Base-by-base conservation (phyloP, 139 green algal genomes). In the Coelastrella sp. region DNA sequence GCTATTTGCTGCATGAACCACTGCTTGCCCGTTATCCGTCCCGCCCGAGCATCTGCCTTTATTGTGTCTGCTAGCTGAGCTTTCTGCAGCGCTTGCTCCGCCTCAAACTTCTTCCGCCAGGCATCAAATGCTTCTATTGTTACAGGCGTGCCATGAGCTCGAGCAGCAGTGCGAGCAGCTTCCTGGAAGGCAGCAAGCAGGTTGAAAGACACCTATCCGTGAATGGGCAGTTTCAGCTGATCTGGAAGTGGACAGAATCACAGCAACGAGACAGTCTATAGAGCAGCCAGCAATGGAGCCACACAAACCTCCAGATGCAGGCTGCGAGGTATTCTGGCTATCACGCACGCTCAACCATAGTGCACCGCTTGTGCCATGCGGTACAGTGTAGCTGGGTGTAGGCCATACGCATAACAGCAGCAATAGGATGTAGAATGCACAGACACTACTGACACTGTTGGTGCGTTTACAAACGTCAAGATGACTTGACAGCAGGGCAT, bases 111-210 rank as follows among this genome's bases (percentile, higher is more conserved):
- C 73, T 58, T 88, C 93, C 96, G 95, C 97, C 97, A 99, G 3
- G 82, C 91, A 4, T 77, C 77, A 76, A 99, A 99, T 13, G 89
- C 94, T 85, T 96, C 96, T 4, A 92, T 61, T 23, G 97, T 98
- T 60, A 99, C 97, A 13, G 91, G 92, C 0, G 92, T 96, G 68
- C 97, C 97, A 32, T 96, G 94, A 2, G 92, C 87, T 0, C 97
- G 95, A 4, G 94, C 82, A 80, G 95, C 97, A 14, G 93, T 91
- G 3, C 96, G 90, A 71, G 92, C 93, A 13, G 71, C 86, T 91
- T 98, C 97, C 68, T 76, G 68, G 22, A 32, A 17, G 61, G 61
- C 61, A 71, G 61, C 61, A 71, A 47, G 32, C 32, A 47, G 32
- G 32, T 47, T 47, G 32, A 47, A 47, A 47, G 32, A 47, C 32